Evolutionary conservation across 441 rosid genomes (phyloP).

Genomic region (Aquilaria agallochum): DNA sequence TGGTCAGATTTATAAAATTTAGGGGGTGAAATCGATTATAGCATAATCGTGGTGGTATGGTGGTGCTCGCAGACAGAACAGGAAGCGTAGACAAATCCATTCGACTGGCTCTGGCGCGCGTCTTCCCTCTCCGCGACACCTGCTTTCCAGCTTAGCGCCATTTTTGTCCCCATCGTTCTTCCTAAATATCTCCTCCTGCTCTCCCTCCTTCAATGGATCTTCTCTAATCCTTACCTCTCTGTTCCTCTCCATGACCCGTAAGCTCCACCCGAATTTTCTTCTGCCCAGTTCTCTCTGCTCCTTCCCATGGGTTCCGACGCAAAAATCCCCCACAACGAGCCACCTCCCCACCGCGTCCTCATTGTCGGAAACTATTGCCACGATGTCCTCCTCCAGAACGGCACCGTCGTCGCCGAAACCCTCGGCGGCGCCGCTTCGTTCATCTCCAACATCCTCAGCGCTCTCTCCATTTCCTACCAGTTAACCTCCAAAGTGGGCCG

Average conservation of each 20-base stretch:
- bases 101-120: constrained; percentile 19
- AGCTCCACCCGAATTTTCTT: background rate
- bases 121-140: constrained; percentile 29
- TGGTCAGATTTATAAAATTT: too few relatives aligned
- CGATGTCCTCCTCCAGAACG: constrained; percentile 66
- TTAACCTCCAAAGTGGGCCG: constrained; percentile 65
- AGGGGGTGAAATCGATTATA: too few relatives aligned
- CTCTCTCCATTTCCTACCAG: constrained; percentile 44
- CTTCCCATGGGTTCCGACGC: constrained; percentile 29
- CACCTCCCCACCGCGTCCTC: constrained; percentile 39
- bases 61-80: too few relatives aligned
- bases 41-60: too few relatives aligned
- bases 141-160: background rate
- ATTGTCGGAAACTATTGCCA: constrained; percentile 90
- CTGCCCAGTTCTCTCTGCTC: background rate
- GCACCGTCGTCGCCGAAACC: constrained; percentile 59
- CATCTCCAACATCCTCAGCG: constrained; percentile 53
- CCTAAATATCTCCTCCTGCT: background rate
- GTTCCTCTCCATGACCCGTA: constrained; percentile 34
- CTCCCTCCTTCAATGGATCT: constrained; percentile 4
- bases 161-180: constrained; percentile 15
- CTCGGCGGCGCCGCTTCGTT: constrained; percentile 96
- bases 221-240: background rate
- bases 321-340: constrained; percentile 10
- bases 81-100: background rate